Base-by-base conservation (phyloP, 139 green algal species). In the Zygnema cylindricum region DNA sequence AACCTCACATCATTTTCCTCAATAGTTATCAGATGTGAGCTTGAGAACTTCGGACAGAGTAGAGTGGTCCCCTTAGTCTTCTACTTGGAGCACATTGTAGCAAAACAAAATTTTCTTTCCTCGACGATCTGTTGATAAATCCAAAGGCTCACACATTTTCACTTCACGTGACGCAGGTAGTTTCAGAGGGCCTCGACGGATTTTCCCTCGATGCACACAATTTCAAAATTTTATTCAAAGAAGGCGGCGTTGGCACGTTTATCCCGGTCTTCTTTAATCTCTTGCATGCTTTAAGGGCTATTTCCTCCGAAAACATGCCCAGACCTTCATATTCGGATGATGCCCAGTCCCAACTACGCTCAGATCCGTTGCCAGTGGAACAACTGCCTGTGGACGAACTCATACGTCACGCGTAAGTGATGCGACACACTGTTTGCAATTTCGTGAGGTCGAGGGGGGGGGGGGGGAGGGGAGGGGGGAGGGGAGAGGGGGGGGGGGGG, bases 171-270 rank as follows among this genome's bases (percentile, higher is more conserved):
- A 25, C 16, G 7, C 49, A 63, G 49, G 49, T 63, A 63, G 7
- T 63, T 7, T 16, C 49, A 63, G 49, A 63, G 16, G 49, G 49
- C 7, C 7, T 63, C 16, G 49, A 63, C 16, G 16, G 7, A 7
- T 63, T 16, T 16, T 63, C 49, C 7, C 7, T 63, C 16, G 49
- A 63, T 25, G 7, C 49, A 16, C 16, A 63, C 90, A 90, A 93
- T n/a, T 98, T 95, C 87, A 95, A 92, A 35, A n/a, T 98, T 2
- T 94, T 94, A 55, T 98, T 98, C 91, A 96, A 95, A 90, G 93
- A 96, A 32, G 95, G 94, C 2, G 95, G 95, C 21, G 94, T 96
- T 25, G 95, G 96, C 82, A 98, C 96, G 16, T 94, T 98, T 77
- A 93, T 98, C 36, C 96, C 96, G 0, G 82, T 98, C 40, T 98